These are phyloP conservation scores for Colletotrichum sp. DNA, from an alignment of 2,329 filamentous ascomycete genomes.

Conservation along the genomic window DNA sequence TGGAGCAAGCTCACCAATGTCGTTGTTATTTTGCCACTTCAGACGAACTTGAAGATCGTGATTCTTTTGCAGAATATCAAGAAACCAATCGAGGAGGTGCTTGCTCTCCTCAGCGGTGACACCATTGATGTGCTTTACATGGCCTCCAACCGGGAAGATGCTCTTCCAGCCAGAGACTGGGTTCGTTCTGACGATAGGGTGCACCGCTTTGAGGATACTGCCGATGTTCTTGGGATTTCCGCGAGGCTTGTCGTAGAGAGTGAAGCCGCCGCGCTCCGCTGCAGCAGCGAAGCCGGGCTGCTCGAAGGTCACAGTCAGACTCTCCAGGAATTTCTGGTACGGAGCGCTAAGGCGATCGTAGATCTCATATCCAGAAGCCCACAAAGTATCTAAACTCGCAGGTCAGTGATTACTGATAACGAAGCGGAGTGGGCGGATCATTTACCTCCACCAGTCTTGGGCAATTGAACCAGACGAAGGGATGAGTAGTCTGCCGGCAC, in stretches of 20 bases:
- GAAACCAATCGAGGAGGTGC: conserved; percentile 45
- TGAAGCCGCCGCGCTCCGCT: conserved; percentile 33
- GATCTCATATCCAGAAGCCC: conserved; percentile 67
- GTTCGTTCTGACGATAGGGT: conserved; percentile 65
- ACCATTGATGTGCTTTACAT: conserved; percentile 48
- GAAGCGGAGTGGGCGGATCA: background rate
- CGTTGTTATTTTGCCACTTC: conserved; percentile 49
- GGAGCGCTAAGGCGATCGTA: conserved; percentile 59
- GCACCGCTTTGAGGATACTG: conserved; percentile 49
- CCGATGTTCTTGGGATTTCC: conserved; percentile 51
- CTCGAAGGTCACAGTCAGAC: conserved; percentile 52
- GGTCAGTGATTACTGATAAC: background rate
- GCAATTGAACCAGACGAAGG: conserved; percentile 61
- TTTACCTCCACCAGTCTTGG: conserved; percentile 53
- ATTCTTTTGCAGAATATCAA: conserved; percentile 46
- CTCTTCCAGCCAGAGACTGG: conserved; percentile 67
- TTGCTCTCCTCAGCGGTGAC: conserved; percentile 46
- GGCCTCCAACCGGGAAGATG: conserved; percentile 46
- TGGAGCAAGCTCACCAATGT: conserved; percentile 30
- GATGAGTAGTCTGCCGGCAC: conserved; percentile 65
- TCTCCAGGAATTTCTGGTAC: conserved; percentile 57
- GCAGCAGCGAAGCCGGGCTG: conserved; percentile 41
- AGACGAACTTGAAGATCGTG: conserved; percentile 55
- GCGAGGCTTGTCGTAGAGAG: conserved; percentile 36
- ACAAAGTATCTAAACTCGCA: conserved; percentile 54